A percentile compares a stretch with the other conserved stretches of the same genome.
Evolutionary conservation across 2,329 filamentous ascomycete genomes (phyloP).

Genomic region (Neonectria faginata): DNA sequence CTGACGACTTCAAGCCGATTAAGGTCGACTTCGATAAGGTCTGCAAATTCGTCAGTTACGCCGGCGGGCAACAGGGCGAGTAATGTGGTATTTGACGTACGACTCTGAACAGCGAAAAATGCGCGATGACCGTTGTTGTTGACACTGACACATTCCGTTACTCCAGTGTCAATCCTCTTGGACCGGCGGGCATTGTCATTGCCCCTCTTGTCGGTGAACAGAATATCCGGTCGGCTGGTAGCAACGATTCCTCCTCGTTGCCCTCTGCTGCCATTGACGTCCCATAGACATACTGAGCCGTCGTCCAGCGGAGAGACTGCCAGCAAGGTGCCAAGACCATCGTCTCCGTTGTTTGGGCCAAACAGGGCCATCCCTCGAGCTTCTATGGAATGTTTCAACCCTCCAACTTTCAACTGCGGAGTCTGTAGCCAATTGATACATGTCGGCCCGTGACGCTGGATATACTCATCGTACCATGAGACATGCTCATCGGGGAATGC

Average conservation of each 20-base stretch:
- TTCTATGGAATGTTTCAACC: slow-evolving; percentile 66
- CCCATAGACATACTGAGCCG: slow-evolving; percentile 89
- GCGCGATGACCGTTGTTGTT: slow-evolving; percentile 75
- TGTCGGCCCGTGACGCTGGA: slow-evolving; percentile 82
- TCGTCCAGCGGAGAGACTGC: slow-evolving; percentile 86
- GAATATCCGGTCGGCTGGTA: slow-evolving; percentile 73
- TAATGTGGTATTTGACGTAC: slow-evolving; percentile 55
- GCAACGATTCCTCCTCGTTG: slow-evolving; percentile 73
- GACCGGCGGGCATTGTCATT: slow-evolving; percentile 60
- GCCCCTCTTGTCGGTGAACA: slow-evolving; percentile 68
- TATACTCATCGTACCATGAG: slow-evolving; percentile 90
- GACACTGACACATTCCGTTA: slow-evolving; percentile 86
- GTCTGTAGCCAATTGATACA: slow-evolving; percentile 81
- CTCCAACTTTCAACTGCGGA: slow-evolving; percentile 59
- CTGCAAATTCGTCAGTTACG: slow-evolving; percentile 36
- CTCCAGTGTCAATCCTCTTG: slow-evolving; percentile 76
- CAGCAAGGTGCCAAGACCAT: slow-evolving; percentile 58
- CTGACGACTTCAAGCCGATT: slow-evolving; percentile 76
- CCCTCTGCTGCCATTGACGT: slow-evolving; percentile 69
- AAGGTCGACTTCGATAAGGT: slow-evolving; percentile 85
- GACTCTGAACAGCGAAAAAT: slow-evolving; percentile 83
- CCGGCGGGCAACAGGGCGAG: background rate
- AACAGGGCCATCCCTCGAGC: slow-evolving; percentile 80
- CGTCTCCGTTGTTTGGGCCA: slow-evolving; percentile 62
- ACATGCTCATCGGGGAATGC: slow-evolving; percentile 77